A percentile compares a stretch with the other conserved stretches of the same genome.
Evolutionary conservation across 2,329 filamentous ascomycete species (phyloP).

Genomic region (Fusarium mexicanum): DNA sequence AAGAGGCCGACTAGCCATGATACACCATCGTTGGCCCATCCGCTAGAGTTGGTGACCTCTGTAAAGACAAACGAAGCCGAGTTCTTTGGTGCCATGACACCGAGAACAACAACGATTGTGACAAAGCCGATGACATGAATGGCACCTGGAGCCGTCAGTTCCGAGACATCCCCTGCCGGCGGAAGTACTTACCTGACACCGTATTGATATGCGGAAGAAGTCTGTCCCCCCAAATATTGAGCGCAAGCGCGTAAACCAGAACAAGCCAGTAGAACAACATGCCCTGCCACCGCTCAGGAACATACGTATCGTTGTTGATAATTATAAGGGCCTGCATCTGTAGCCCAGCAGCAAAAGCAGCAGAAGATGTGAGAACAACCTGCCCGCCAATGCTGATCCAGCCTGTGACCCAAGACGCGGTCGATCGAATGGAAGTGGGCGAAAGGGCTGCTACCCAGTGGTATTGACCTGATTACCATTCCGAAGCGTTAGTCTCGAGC

Average conservation of each 20-base stretch:
- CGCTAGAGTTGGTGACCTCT: constrained; percentile 46
- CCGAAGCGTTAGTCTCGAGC: neutral
- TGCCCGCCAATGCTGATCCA: constrained; percentile 56
- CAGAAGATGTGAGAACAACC: constrained; percentile 57
- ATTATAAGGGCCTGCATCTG: constrained; percentile 56
- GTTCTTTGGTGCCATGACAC: constrained; percentile 47
- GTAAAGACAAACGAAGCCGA: constrained; percentile 45
- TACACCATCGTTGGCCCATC: constrained; percentile 45
- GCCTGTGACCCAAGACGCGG: constrained; percentile 19
- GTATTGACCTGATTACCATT: constrained; percentile 22
- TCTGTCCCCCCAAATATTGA: constrained; percentile 56
- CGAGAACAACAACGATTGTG: constrained; percentile 42
- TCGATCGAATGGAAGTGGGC: constrained; percentile 11
- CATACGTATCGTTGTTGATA: constrained; percentile 53
- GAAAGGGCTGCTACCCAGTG: constrained; percentile 36
- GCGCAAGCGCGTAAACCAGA: constrained; percentile 47
- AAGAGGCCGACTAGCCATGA: constrained; percentile 49
- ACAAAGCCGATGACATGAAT: constrained; percentile 45
- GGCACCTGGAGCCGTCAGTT: constrained; percentile 27
- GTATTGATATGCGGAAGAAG: constrained; percentile 51
- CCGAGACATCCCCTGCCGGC: accelerated
- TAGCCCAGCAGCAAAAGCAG: constrained; percentile 57
- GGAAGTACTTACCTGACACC: constrained; percentile 13
- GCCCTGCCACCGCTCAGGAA: constrained; percentile 54
- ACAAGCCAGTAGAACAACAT: constrained; percentile 60